Conservation (phyloP, 1,284 basidiomycete species). For the Schizophyllum commune region DNA sequence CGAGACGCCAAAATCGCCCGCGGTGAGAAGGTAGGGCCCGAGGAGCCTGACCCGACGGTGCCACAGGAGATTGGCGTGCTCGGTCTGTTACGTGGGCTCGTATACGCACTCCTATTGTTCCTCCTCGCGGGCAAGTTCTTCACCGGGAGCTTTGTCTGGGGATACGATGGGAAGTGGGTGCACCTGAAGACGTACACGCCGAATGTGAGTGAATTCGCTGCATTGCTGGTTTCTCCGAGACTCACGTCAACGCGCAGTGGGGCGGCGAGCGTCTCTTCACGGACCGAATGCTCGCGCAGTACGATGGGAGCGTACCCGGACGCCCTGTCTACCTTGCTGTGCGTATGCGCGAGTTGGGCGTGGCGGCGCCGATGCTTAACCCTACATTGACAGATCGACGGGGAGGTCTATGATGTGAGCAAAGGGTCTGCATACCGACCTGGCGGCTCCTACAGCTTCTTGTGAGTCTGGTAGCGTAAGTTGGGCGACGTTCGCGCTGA, state of each 20-base stretch:
- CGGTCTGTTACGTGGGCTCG: constrained; percentile 61
- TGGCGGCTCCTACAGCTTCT: constrained; percentile 79
- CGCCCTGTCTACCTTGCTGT: constrained; percentile 84
- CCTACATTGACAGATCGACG: constrained; percentile 60
- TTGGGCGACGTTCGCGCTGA: not conserved
- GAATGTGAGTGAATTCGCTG: constrained; percentile 27
- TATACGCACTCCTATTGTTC: constrained; percentile 45
- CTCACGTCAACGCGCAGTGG: constrained; percentile 20
- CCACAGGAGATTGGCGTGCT: constrained; percentile 55
- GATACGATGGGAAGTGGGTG: constrained; percentile 56
- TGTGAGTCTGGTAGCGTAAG: constrained; percentile 43
- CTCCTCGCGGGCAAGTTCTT: constrained; percentile 70
- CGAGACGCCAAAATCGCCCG: constrained; percentile 65
- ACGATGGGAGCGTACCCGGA: constrained; percentile 64
- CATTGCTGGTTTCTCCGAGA: not conserved
- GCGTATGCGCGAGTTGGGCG: constrained; percentile 22
- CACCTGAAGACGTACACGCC: constrained; percentile 54
- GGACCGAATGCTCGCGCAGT: constrained; percentile 58
- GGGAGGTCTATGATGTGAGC: constrained; percentile 90
- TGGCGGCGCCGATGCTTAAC: constrained; percentile 12
- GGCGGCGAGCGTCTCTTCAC: constrained; percentile 65
- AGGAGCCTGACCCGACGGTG: constrained; percentile 64
- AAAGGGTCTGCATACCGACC: constrained; percentile 81
- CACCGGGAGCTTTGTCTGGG: constrained; percentile 76
- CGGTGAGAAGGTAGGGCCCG: constrained; percentile 65